Evolutionary conservation across 768 basidiomycete genomes (phyloP).

Genomic region (Termitomyces sp.): DNA sequence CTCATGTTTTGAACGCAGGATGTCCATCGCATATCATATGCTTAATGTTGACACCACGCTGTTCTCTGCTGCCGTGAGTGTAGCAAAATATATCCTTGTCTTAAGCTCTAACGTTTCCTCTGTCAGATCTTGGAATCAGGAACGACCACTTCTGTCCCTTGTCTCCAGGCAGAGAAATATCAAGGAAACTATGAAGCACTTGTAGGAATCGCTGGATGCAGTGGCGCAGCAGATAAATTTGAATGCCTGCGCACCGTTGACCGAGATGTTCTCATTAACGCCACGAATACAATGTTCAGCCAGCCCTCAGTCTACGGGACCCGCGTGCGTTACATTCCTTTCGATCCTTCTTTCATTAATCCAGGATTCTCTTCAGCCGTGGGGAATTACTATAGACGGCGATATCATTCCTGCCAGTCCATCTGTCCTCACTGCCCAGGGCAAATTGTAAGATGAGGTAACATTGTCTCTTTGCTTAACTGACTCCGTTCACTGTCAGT

Average conservation of each 20-base stretch:
- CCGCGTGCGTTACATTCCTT: conserved; percentile 6
- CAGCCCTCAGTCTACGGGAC: conserved; percentile 13
- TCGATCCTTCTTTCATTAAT: neutral
- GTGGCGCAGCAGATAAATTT: conserved; percentile 23
- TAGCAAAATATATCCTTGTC: neutral
- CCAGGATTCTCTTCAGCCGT: conserved; percentile 6
- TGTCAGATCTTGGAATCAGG: conserved; percentile 38
- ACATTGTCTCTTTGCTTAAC: neutral
- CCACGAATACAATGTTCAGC: conserved; percentile 12
- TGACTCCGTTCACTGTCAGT: neutral
- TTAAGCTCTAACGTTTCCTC: neutral
- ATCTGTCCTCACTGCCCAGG: conserved; percentile 14
- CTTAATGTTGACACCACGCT: conserved; percentile 22
- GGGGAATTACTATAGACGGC: conserved; percentile 14
- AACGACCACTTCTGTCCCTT: conserved; percentile 21
- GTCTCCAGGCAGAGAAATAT: conserved; percentile 24
- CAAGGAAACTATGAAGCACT: conserved; percentile 33
- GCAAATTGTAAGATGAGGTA: conserved; percentile 10
- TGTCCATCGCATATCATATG: conserved; percentile 31
- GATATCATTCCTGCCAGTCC: conserved; percentile 15
- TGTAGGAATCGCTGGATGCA: conserved; percentile 25
- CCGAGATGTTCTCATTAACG: conserved; percentile 12
- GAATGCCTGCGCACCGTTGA: conserved; percentile 15
- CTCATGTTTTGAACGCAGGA: neutral
- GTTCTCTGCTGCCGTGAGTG: conserved; percentile 27